Percentiles rank a stretch among this genome's conserved stretches.
Evolutionary conservation across 225 moss, liverwort and hornwort genomes (phyloP).

Genomic region (Pseudisothecium myosuroides): DNA sequence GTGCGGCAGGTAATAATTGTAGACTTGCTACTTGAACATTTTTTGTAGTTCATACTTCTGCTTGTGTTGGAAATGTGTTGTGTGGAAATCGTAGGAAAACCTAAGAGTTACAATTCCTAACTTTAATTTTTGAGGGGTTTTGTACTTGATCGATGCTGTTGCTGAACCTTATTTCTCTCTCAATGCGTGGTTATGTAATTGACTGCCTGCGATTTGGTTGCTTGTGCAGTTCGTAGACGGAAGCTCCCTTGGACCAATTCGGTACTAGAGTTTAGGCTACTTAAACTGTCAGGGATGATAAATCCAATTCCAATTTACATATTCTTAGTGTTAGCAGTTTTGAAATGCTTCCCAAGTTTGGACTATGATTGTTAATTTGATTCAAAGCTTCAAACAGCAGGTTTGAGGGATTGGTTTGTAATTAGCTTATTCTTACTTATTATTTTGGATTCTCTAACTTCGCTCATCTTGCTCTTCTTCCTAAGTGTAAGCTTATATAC

Average conservation of each 20-base stretch:
- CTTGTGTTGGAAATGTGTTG: background rate
- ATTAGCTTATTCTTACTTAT: background rate
- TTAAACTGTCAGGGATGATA: background rate
- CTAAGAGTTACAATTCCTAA: background rate
- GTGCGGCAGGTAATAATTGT: conserved; percentile 56
- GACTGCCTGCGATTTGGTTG: background rate
- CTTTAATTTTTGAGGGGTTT: background rate
- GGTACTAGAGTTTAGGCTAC: conserved; percentile 19
- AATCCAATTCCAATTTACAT: background rate
- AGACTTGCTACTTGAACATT: background rate
- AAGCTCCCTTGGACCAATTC: conserved; percentile 74
- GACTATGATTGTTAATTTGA: background rate
- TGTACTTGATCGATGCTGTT: background rate
- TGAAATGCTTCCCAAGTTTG: background rate
- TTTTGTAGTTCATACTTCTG: background rate
- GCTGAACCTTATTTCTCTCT: background rate
- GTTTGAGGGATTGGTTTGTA: conserved; percentile 4
- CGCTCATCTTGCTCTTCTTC: background rate
- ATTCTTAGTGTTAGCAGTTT: background rate
- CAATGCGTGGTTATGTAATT: background rate
- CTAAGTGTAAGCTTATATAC: too few species aligned
- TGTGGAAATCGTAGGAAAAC: background rate
- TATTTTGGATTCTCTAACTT: background rate
- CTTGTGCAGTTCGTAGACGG: conserved; percentile 79
- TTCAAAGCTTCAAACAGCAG: background rate